Conservation (phyloP, 2,329 filamentous ascomycete genomes). For the Eurotiales sp. region DNA sequence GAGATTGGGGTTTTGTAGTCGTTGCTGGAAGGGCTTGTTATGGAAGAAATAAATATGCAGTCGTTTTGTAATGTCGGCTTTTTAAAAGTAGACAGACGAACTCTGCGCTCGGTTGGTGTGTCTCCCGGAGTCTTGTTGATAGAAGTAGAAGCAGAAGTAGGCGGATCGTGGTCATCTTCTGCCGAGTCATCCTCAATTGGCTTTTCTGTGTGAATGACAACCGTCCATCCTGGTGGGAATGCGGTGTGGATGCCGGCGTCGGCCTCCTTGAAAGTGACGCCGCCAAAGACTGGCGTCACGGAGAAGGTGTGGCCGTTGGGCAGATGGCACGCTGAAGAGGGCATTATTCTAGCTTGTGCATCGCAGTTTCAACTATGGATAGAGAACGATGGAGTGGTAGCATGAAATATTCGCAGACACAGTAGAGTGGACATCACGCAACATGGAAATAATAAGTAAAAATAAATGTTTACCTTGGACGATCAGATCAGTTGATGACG, state of each 20-base stretch:
- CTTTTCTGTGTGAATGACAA: conserved; percentile 70
- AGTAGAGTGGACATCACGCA: too few species aligned
- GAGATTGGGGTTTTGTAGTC: conserved; percentile 78
- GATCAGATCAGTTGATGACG: neutral
- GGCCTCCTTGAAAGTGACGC: conserved; percentile 81
- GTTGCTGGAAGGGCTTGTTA: conserved; percentile 74
- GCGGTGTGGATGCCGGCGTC: conserved; percentile 67
- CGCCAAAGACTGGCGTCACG: conserved; percentile 84
- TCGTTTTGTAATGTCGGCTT: conserved; percentile 74
- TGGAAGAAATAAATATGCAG: conserved; percentile 84
- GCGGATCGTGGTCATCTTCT: neutral
- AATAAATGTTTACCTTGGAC: too few species aligned
- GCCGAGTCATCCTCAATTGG: conserved; percentile 35
- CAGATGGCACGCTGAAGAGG: conserved; percentile 49
- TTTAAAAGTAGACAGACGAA: conserved; percentile 58
- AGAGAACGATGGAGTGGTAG: too few species aligned
- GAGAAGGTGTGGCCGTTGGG: conserved; percentile 84
- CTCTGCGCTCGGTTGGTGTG: conserved; percentile 15
- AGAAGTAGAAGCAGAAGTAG: neutral
- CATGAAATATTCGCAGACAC: too few species aligned
- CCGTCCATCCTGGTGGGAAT: conserved; percentile 78
- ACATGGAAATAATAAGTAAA: neutral
- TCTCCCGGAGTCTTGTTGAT: neutral
- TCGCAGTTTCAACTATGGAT: too few species aligned
- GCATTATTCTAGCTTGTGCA: too few species aligned